These are phyloP conservation scores for Paecilomyces dactylethromorphus DNA, from an alignment of 2,329 filamentous ascomycete genomes.

Conservation along the genomic window DNA sequence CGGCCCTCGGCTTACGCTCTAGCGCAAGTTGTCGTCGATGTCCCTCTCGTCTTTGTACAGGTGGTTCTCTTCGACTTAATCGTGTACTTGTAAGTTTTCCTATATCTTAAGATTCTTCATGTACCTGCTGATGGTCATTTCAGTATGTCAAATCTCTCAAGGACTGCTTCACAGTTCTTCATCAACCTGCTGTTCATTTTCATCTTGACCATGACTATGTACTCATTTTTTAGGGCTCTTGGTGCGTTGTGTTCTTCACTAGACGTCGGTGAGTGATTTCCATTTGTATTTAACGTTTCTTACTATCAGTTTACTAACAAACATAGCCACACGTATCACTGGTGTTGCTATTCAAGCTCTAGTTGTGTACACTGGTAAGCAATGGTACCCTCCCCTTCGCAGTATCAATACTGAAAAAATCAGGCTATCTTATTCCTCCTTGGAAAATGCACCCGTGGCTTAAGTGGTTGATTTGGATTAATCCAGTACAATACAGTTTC, in stretches of 20 bases:
- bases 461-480: constrained; percentile 58
- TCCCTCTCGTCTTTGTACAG: constrained; percentile 53
- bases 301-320: neutral
- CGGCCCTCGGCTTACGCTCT: constrained; percentile 55
- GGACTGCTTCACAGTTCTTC: constrained; percentile 57
- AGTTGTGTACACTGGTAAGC: constrained; percentile 50
- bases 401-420: constrained; percentile 4
- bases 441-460: constrained; percentile 59
- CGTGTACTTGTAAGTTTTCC: constrained; percentile 47
- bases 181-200: constrained; percentile 53
- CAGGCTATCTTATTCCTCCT: constrained; percentile 57
- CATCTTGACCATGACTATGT: constrained; percentile 48
- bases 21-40: constrained; percentile 52
- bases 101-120: fast-evolving
- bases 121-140: constrained; percentile 3
- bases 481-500: constrained; percentile 64
- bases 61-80: constrained; percentile 54
- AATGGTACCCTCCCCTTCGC: neutral
- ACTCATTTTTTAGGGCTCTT: constrained; percentile 47
- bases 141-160: constrained; percentile 49
- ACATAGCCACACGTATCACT: constrained; percentile 40
- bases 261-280: constrained; percentile 34
- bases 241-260: constrained; percentile 45
- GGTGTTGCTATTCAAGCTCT: constrained; percentile 45
- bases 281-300: neutral